Evolutionary conservation across 805 yeast species (phyloP).

Genomic region (Ogataea haglerorum): DNA sequence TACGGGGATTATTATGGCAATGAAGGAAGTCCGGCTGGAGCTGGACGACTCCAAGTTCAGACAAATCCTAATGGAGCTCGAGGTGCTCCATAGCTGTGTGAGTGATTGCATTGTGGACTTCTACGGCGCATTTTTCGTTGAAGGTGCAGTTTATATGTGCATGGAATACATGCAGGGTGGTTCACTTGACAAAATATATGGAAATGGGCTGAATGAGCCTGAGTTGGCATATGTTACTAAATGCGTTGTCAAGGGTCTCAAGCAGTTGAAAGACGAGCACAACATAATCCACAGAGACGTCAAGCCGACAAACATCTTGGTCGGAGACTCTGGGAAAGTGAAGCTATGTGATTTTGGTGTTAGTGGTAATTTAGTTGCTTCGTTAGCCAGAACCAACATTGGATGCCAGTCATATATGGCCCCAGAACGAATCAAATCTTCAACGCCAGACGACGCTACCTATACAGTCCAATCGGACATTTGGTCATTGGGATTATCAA

Average conservation of each 20-base stretch:
- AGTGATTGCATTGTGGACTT: conserved; percentile 93
- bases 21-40: conserved; percentile 94
- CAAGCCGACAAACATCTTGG: conserved; percentile 90
- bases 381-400: conserved; percentile 89
- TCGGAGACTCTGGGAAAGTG: conserved; percentile 73
- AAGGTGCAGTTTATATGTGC: conserved; percentile 97
- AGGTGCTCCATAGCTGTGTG: conserved; percentile 85
- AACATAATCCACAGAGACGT: conserved; percentile 95
- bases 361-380: conserved; percentile 90
- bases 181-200: conserved; percentile 82
- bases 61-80: conserved; percentile 94
- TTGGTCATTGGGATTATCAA: conserved; percentile 89
- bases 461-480: conserved; percentile 93
- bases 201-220: conserved; percentile 70
- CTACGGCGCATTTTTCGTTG: conserved; percentile 95
- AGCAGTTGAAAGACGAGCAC: conserved; percentile 81
- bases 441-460: conserved; percentile 69
- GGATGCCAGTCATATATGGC: conserved; percentile 99
- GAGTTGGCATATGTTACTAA: conserved; percentile 77
- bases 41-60: conserved; percentile 90
- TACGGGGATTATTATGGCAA: conserved; percentile 89
- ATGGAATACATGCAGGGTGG: conserved; percentile 98
- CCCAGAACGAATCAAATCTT: conserved; percentile 85
- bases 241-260: conserved; percentile 76
- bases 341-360: conserved; percentile 97